Conservation (phyloP, 140 eudicot species). For the Bidens hawaiensis region DNA sequence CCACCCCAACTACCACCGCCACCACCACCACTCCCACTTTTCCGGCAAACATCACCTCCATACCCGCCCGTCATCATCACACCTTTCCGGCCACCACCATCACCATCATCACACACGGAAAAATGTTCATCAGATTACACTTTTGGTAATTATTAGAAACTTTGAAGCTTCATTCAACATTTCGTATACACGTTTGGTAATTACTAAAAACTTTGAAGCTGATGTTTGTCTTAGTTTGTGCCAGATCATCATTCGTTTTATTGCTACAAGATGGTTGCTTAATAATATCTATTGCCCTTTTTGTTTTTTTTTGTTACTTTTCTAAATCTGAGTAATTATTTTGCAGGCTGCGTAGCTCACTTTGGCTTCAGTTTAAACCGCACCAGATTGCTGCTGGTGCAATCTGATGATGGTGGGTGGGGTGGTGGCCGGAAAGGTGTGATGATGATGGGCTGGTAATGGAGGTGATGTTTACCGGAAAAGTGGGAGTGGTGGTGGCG, state of each 20-base stretch:
- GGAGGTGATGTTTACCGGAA: too few relatives aligned
- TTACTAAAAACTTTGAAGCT: slow-evolving; percentile 23
- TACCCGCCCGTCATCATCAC: too few relatives aligned
- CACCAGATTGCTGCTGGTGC: slow-evolving; percentile 98
- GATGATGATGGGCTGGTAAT: too few relatives aligned
- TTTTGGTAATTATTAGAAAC: slow-evolving; percentile 89
- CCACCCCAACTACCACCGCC: too few relatives aligned
- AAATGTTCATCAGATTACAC: slow-evolving; percentile 55
- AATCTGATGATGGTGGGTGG: too few relatives aligned
- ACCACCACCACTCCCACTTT: too few relatives aligned
- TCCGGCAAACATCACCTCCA: too few relatives aligned
- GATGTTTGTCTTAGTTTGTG: slow-evolving; percentile 13
- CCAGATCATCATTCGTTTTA: slow-evolving; percentile 27
- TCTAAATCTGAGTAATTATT: slow-evolving; percentile 8
- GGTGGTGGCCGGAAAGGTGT: too few relatives aligned
- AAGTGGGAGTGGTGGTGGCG: too few relatives aligned
- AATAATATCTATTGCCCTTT: neutral
- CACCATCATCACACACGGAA: too few relatives aligned
- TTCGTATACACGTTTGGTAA: slow-evolving; percentile 18
- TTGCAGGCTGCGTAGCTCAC: slow-evolving; percentile 85
- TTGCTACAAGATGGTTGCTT: slow-evolving; percentile 26
- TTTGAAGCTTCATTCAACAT: slow-evolving; percentile 18
- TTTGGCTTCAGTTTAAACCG: slow-evolving; percentile 97
- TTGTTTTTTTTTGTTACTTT: slow-evolving; percentile 1
- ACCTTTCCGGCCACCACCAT: too few relatives aligned